phyloP scores from a whole-genome alignment of 139 green algal species.

The Coccomyxa sp. region DNA sequence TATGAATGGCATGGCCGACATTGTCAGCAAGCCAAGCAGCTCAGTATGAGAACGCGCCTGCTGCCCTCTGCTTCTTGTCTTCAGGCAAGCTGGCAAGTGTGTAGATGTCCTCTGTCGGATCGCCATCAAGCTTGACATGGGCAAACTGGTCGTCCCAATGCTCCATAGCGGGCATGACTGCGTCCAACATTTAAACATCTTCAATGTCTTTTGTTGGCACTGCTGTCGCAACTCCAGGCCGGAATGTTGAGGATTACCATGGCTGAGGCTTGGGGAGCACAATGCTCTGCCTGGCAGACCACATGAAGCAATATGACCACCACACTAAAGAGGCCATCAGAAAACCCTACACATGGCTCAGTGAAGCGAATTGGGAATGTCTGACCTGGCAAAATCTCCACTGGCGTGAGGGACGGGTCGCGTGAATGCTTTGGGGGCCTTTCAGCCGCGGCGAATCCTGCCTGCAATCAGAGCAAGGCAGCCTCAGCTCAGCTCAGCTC shows the following conservation, averaged over 20 bases:
- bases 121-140: conserved; percentile 37
- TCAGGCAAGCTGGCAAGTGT: conserved; percentile 13
- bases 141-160: conserved; percentile 25
- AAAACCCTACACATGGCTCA: background rate
- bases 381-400: conserved; percentile 53
- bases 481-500: too few species aligned
- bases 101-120: conserved; percentile 32
- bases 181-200: background rate
- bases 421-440: conserved; percentile 45
- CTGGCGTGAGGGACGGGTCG: conserved; percentile 39
- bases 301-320: too few species aligned
- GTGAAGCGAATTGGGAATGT: too few species aligned
- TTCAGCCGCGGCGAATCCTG: conserved; percentile 53
- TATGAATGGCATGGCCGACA: background rate
- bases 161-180: conserved; percentile 43
- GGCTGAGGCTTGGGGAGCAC: too few species aligned
- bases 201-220: background rate
- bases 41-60: too few species aligned
- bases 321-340: too few species aligned
- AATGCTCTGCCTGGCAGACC: too few species aligned
- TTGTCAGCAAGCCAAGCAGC: too few species aligned
- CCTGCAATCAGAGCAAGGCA: conserved; percentile 30
- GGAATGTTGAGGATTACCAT: too few species aligned
- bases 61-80: conserved; percentile 10
- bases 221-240: too few species aligned